phyloP scores from a whole-genome alignment of 768 basidiomycete species.

The Austroboletus festivus region DNA sequence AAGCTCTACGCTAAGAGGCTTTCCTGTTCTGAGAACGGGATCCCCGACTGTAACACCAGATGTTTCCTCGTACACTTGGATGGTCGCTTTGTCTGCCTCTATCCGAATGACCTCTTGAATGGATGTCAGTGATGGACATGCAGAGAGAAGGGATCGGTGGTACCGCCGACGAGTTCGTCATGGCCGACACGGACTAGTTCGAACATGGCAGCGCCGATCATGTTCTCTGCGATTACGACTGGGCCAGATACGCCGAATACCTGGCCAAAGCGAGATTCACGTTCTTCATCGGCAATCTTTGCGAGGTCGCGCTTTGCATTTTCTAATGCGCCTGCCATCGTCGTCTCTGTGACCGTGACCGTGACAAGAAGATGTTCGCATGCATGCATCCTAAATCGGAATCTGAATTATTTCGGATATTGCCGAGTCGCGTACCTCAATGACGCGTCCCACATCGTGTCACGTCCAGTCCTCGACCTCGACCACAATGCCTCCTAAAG shows the following conservation, averaged over 20 bases:
- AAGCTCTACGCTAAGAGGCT: constrained; percentile 95
- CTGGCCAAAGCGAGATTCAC: constrained; percentile 81
- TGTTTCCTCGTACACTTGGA: constrained; percentile 99
- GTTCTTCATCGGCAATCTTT: constrained; percentile 88
- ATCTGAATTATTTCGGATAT: constrained; percentile 22
- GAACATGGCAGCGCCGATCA: constrained; percentile 95
- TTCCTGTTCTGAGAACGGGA: constrained; percentile 95
- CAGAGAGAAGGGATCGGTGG: constrained; percentile 17
- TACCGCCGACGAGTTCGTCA: constrained; percentile 96
- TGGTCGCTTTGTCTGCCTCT: constrained; percentile 96
- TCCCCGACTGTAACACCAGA: constrained; percentile 99
- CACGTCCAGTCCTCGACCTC: constrained; percentile 24
- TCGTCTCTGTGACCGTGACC: constrained; percentile 22
- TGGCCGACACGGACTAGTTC: constrained; percentile 98
- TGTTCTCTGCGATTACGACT: constrained; percentile 94
- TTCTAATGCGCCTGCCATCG: constrained; percentile 89
- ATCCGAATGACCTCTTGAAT: constrained; percentile 94
- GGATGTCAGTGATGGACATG: constrained; percentile 11
- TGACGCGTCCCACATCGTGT: constrained; percentile 38
- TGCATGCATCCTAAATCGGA: constrained; percentile 34
- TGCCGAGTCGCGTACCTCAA: constrained; percentile 26
- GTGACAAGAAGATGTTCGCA: no score
- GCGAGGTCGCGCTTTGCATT: constrained; percentile 86
- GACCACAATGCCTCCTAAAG: constrained; percentile 91
- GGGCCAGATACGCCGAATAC: constrained; percentile 97